Conservation (phyloP, 225 moss, liverwort and hornwort species). For the Rhytidiadelphus loreus region DNA sequence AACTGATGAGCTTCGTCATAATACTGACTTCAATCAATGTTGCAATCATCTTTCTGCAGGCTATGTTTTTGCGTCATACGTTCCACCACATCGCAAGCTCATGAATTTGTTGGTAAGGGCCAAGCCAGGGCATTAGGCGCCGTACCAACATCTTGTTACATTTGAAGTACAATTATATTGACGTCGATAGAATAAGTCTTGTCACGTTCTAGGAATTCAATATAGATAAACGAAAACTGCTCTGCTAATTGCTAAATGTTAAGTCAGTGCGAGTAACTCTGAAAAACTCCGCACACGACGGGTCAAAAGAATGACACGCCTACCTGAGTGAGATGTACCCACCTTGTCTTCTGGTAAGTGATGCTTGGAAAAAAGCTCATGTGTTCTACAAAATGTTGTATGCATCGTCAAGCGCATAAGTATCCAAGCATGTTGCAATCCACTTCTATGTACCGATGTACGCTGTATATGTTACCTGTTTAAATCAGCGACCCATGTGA, state of each 20-base stretch:
- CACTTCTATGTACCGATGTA: background rate
- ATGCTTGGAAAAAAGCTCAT: background rate
- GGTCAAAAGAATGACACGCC: background rate
- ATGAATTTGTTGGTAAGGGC: slow-evolving; percentile 1
- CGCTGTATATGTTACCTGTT: background rate
- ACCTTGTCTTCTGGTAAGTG: background rate
- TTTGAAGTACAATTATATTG: background rate
- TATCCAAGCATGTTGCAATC: background rate
- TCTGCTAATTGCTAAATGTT: background rate
- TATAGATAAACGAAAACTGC: background rate
- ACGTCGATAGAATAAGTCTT: background rate
- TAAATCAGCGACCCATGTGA: background rate
- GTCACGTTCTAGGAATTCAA: background rate
- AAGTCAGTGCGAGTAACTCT: background rate
- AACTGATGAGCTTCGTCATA: background rate
- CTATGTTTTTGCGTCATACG: background rate
- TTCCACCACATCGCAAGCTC: slow-evolving; percentile 12
- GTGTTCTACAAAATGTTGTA: background rate
- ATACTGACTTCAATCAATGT: background rate
- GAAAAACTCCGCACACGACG: background rate
- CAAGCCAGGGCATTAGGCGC: background rate
- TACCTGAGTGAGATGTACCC: background rate
- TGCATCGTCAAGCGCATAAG: background rate
- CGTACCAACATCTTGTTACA: background rate
- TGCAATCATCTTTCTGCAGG: slow-evolving; percentile 3